Conservation (phyloP, 345 rosid genomes). For the Gossypium anomalum region DNA sequence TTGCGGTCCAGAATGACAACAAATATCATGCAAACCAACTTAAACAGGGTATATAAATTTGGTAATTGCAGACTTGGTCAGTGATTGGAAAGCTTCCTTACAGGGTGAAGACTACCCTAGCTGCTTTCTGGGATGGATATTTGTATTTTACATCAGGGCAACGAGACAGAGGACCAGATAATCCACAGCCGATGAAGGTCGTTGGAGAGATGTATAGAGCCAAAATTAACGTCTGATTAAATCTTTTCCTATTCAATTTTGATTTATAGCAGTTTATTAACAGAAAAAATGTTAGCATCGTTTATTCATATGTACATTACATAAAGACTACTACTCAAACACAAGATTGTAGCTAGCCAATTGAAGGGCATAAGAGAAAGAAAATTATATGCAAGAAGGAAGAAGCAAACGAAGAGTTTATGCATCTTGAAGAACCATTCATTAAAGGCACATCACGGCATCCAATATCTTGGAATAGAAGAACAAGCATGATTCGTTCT, state of each 20-base stretch:
- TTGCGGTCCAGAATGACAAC: no score
- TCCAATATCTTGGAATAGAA: background rate
- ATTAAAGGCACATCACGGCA: background rate
- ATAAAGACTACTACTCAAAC: background rate
- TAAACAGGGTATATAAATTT: background rate
- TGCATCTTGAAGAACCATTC: no score
- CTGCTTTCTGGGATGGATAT: slow-evolving; percentile 76
- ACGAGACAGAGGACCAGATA: slow-evolving; percentile 70
- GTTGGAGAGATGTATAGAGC: slow-evolving; percentile 83
- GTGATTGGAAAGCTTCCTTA: slow-evolving; percentile 78
- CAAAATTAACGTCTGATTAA: slow-evolving; percentile 44
- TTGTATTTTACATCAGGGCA: slow-evolving; percentile 83
- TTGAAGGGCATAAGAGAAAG: background rate
- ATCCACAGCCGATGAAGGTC: slow-evolving; percentile 77
- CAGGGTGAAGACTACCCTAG: slow-evolving; percentile 62
- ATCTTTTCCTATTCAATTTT: background rate
- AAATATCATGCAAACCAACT: background rate
- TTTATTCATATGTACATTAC: background rate
- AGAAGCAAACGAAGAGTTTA: background rate
- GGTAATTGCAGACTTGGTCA: slow-evolving; percentile 64
- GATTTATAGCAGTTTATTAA: background rate
- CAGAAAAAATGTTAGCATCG: background rate
- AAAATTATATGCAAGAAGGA: background rate
- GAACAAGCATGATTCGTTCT: background rate
- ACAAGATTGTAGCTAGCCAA: background rate